A percentile compares a stretch with the other conserved stretches of the same genome.
Conservation (phyloP, 2,329 filamentous ascomycete species). For the Botrytis paeoniae region DNA sequence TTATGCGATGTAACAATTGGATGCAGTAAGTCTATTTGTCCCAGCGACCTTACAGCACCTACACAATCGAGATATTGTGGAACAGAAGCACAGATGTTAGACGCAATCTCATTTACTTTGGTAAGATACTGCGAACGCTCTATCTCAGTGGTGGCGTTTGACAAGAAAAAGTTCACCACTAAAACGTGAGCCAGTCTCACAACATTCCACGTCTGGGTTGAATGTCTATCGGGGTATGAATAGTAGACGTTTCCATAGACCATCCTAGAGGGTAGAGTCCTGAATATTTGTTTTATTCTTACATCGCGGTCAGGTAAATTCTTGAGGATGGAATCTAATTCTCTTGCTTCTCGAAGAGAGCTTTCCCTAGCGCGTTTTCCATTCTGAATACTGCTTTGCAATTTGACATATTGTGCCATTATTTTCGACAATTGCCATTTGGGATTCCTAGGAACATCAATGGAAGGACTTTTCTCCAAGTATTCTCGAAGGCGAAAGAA, state of each 20-base stretch:
- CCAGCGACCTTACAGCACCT: neutral
- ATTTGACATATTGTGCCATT: constrained; percentile 19
- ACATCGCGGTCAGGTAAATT: neutral
- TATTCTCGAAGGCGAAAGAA: constrained; percentile 15
- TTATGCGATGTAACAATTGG: neutral
- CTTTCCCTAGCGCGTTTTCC: constrained; percentile 7
- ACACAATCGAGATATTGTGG: constrained; percentile 23
- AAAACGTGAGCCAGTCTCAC: constrained; percentile 19
- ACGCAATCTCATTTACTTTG: constrained; percentile 12
- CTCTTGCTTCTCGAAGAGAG: neutral
- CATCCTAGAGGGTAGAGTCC: constrained; percentile 2
- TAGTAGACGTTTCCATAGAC: constrained; percentile 15
- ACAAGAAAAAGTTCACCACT: constrained; percentile 16
- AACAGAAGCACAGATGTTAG: constrained; percentile 22
- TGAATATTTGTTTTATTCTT: constrained; percentile 12
- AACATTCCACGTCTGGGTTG: constrained; percentile 22
- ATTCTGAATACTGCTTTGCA: constrained; percentile 14
- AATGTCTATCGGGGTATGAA: constrained; percentile 19
- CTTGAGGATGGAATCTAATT: constrained; percentile 18
- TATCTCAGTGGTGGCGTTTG: neutral
- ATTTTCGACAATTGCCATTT: constrained; percentile 19
- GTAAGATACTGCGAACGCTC: neutral
- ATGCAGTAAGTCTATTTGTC: neutral
- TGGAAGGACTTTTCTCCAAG: neutral
- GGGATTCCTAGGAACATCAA: neutral